Evolutionary conservation across 2,329 filamentous ascomycete species (phyloP), one percentile per base, ranked within the genome.

Genomic region (Talaromyces sp.): DNA sequence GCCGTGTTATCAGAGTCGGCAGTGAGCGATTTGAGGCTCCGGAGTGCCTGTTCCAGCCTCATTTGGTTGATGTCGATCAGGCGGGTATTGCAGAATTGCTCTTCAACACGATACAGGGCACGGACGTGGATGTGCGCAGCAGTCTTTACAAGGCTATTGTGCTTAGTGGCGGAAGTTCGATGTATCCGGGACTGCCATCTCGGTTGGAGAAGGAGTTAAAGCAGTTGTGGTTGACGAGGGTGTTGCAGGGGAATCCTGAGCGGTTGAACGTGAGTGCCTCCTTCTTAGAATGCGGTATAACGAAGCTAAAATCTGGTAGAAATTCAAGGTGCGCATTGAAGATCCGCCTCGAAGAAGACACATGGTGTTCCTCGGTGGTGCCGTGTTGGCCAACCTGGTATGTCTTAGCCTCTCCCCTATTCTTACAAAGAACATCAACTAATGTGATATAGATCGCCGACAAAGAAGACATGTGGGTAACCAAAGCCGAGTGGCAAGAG

Each of bases 261-360:
- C 88, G 95, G 70, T 80, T 99, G 75, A 92, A 88, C 74, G 86
- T 88, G 77, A 71, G 85, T 66, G 34, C 51, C 25, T 49, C 19
- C 10, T 40, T 67, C 69, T 40, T 65, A 58, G 45, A 58, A 27
- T 22, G 19, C 45, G 45, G 31, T 22, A 34, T 19, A 49, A 29
- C 25, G 43, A 47, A 22, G 19, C 56, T 59, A 56, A 56, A 6
- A 3, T 45, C 17, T 29, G 38, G 27, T 54, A 88, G 88, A 99
- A 98, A 88, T 99, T 99, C 86, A 99, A 98, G 87, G 94, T 99
- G 70, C 88, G 95, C 79, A 98, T 99, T 84, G 95, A 99, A 79
- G 95, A 99, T 78, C 95, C 95, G 61, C 95, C 95, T 38, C 87
- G 95, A 81, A 88, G 95, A 82, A 87, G 94, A 80, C 95, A 99